Conservation (phyloP, 441 rosid genomes). For the Eutrema salsugineum region DNA sequence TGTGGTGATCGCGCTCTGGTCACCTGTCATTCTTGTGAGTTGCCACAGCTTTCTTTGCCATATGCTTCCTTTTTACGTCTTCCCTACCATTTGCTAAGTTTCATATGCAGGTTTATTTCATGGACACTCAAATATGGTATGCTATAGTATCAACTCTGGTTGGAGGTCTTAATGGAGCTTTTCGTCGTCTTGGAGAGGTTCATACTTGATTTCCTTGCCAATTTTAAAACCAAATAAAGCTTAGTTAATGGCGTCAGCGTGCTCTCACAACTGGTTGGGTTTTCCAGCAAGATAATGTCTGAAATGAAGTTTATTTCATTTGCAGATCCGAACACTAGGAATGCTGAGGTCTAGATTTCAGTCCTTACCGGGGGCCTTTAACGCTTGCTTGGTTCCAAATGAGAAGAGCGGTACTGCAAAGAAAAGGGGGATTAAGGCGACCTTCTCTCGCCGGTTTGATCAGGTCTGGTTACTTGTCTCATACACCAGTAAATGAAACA, state of each 20-base stretch:
- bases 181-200: slow-evolving; percentile 77
- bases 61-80: slow-evolving; percentile 4
- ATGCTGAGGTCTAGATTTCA: slow-evolving; percentile 73
- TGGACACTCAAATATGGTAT: slow-evolving; percentile 83
- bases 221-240: not conserved
- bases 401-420: slow-evolving; percentile 42
- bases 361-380: slow-evolving; percentile 62
- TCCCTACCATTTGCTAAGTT: not conserved
- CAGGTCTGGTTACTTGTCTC: slow-evolving; percentile 38
- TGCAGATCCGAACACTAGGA: slow-evolving; percentile 72
- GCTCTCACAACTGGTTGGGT: not conserved
- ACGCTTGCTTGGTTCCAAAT: slow-evolving; percentile 51
- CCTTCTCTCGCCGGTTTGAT: slow-evolving; percentile 40
- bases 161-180: slow-evolving; percentile 72
- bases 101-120: slow-evolving; percentile 54
- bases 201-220: not conserved
- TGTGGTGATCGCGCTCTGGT: slow-evolving; percentile 66
- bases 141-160: slow-evolving; percentile 68
- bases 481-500: slow-evolving; percentile 60
- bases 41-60: slow-evolving; percentile 3
- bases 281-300: slow-evolving; percentile 26
- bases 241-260: slow-evolving; percentile 47
- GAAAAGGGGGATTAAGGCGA: slow-evolving; percentile 53
- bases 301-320: slow-evolving; percentile 9
- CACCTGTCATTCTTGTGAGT: slow-evolving; percentile 65